A percentile compares a stretch with the other conserved stretches of the same genome.
Conservation (phyloP, 1,284 basidiomycete genomes). For the Microbotryomycetes sp. region DNA sequence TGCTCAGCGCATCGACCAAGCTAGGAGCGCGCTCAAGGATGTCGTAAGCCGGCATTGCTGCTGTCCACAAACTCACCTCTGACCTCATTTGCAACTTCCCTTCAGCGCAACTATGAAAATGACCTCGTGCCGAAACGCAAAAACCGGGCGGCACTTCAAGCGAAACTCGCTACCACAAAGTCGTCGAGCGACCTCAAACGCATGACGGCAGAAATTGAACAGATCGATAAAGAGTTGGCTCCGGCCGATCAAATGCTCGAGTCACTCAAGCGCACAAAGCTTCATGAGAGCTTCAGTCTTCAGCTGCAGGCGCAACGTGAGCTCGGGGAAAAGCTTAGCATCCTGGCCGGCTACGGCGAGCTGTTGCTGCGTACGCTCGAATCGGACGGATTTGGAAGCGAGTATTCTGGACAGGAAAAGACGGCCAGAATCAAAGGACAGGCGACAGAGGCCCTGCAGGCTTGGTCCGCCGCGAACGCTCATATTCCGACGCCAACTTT, state of each 20-base stretch:
- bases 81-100: too few species aligned
- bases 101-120: slow-evolving; percentile 34
- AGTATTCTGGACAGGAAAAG: slow-evolving; percentile 29
- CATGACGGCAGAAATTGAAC: slow-evolving; percentile 18
- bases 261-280: slow-evolving; percentile 32
- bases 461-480: slow-evolving; percentile 11
- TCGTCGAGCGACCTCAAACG: slow-evolving; percentile 8
- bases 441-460: slow-evolving; percentile 18
- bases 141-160: slow-evolving; percentile 7
- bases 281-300: slow-evolving; percentile 28
- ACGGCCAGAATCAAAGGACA: slow-evolving; percentile 32
- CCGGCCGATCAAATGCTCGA: slow-evolving; percentile 25
- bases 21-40: slow-evolving; percentile 27
- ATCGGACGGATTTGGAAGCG: slow-evolving; percentile 15
- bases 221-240: slow-evolving; percentile 16
- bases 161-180: slow-evolving; percentile 15
- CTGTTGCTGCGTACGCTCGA: slow-evolving; percentile 31
- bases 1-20: slow-evolving; percentile 19
- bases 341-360: slow-evolving; percentile 34
- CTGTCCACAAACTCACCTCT: not conserved
- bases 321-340: slow-evolving; percentile 35
- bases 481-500: slow-evolving; percentile 14
- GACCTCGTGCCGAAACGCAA: slow-evolving; percentile 24
- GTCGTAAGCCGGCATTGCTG: slow-evolving; percentile 4
- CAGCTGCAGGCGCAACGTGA: slow-evolving; percentile 33